Conservation (phyloP, 2,329 filamentous ascomycete species). For the Aureobasidium sp. region DNA sequence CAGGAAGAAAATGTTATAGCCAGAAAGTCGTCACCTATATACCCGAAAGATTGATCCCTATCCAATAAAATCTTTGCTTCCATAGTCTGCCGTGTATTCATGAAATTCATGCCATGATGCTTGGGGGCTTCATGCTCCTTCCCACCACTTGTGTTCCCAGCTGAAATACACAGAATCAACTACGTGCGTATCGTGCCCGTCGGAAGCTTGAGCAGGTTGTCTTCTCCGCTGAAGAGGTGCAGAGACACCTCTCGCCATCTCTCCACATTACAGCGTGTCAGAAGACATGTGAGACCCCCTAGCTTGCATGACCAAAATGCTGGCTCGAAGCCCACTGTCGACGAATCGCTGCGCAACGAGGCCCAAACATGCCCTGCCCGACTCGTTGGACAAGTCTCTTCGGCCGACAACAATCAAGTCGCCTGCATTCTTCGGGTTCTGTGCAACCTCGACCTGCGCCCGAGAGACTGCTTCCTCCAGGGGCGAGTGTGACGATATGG, state of each 20-base stretch:
- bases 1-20: background rate
- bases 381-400: slow-evolving; percentile 31
- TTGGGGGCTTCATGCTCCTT: background rate
- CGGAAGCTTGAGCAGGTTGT: background rate
- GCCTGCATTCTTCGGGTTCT: slow-evolving; percentile 56
- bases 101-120: slow-evolving; percentile 3
- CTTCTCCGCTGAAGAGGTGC: background rate
- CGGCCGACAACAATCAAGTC: slow-evolving; percentile 63
- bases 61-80: background rate
- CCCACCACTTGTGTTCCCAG: background rate
- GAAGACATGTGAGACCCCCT: background rate
- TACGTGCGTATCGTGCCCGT: background rate
- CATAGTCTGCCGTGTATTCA: background rate
- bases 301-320: slow-evolving; percentile 63
- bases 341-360: slow-evolving; percentile 54
- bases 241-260: background rate
- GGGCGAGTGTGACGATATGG: slow-evolving; percentile 34
- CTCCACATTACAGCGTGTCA: background rate
- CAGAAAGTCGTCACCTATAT: background rate
- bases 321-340: slow-evolving; percentile 52
- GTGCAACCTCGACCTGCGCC: slow-evolving; percentile 53
- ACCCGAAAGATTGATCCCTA: background rate
- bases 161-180: background rate
- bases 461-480: slow-evolving; percentile 42
- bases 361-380: slow-evolving; percentile 46